Percentiles rank a stretch among this genome's conserved stretches.
Evolutionary conservation across 2,329 filamentous ascomycete genomes (phyloP).

Genomic region (Diaporthe eres): DNA sequence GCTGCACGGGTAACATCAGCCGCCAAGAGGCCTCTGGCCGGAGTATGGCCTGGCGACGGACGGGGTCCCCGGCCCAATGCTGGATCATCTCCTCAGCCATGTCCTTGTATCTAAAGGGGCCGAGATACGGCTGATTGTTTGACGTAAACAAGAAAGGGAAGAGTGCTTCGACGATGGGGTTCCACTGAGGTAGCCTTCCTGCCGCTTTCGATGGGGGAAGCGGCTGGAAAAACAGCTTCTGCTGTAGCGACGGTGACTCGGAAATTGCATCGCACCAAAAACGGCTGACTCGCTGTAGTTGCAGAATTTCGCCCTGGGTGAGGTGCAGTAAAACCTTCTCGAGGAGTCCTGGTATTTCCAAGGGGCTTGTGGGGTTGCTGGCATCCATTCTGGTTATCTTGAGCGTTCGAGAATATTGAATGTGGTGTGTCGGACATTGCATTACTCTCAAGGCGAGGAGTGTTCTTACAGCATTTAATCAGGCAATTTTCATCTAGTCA

Average conservation of each 20-base stretch:
- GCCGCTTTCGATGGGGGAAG: background rate
- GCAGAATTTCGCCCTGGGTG: background rate
- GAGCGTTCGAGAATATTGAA: background rate
- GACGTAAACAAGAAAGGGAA: background rate
- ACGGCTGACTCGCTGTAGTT: background rate
- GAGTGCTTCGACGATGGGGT: background rate
- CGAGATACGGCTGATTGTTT: background rate
- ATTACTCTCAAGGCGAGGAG: background rate
- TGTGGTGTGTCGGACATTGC: too few species aligned
- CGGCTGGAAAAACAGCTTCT: background rate
- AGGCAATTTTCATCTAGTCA: background rate
- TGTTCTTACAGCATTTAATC: background rate
- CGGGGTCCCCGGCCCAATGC: background rate
- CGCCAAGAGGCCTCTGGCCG: background rate
- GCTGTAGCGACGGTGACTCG: background rate
- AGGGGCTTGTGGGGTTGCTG: too few species aligned
- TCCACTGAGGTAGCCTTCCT: background rate
- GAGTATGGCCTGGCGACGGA: background rate
- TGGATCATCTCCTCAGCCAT: background rate
- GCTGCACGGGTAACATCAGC: background rate
- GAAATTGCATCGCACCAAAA: background rate
- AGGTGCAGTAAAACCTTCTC: background rate
- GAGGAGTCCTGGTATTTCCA: background rate
- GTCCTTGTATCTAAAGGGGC: rapidly evolving
- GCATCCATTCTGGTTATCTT: background rate